Evolutionary conservation across 1,284 basidiomycete genomes (phyloP), one percentile per base, ranked within the genome.

Genomic region (Moesziomyces antarcticus): DNA sequence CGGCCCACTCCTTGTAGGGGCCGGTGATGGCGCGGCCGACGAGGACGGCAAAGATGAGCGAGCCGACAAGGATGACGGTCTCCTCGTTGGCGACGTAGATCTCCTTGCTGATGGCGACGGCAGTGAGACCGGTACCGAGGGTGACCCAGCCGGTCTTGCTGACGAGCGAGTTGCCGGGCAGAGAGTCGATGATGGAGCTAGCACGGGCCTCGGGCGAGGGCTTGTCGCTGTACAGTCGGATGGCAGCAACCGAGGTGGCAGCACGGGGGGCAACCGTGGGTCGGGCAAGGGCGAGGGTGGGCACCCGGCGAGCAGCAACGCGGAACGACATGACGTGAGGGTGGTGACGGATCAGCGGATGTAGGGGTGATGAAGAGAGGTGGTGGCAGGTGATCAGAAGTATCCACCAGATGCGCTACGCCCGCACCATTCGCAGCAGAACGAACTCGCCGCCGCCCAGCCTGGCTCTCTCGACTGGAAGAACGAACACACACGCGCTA

Each of bases 51-150:
- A 96, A 90, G 84, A 98, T 90, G 82, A 97, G 91, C 78, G 93
- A 88, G 80, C 92, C 93, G 52, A 92, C 95, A 56, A 91, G 73
- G 66, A 86, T 85, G 45, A 85, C 84, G 11, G 82, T 80, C 75
- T 85, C 82, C 86, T 97, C 95, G 86, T 97, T 97, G 83, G 96
- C 90, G 66, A 99, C 96, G 85, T 97, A 98, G 61, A 98, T 90
- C 87, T 99, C 96, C 85, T 94, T 92, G 42, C 94, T 97, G 87
- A 98, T 95, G 84, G 94, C 95, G 21, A 94, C 90, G 27, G 95
- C 96, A 67, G 91, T 87, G 68, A 94, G 88, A 84, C 93, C 94
- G 42, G 93, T 93, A 82, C 94, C 93, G 70, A 97, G 90, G 82
- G 97, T 88, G 82, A 95, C 91, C 72, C 92, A 90, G 73, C 94